Base-by-base conservation (phyloP, 1,139 yeast genomes). In the Candida smagusa region DNA sequence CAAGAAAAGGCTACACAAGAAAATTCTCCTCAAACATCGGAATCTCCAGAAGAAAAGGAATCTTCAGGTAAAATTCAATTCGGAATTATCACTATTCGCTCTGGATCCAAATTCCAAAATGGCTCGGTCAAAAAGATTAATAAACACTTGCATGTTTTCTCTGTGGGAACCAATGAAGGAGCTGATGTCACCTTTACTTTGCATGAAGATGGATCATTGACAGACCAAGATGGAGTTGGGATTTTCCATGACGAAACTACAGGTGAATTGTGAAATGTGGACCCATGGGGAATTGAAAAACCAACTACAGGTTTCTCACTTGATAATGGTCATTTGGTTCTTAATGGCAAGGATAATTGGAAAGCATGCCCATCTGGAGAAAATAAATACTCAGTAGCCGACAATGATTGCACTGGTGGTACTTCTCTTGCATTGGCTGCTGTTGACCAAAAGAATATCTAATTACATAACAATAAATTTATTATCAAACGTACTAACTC, bases 81-180 rank as follows among this genome's bases (percentile, higher is more conserved):
- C 33, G 52, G 53, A 12, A 38, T 54, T 12, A 38, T 56, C 21
- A 46, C 55, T 31, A 50, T 50, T 31, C 51, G 45, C 35, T 53
- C 59, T 5, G 61, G 62, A 6, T 34, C 55, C 9, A 40, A 46
- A 19, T 50, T 57, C 45, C 57, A 58, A 34, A 40, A 54, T 43
- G 37, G 43, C 9, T 39, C 55, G 2, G 56, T 59, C 46, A 57
- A 52, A 43, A 58, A 58, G 48, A 65, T 58, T 11, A 47, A 44
- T 6, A 42, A 54, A 4, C 65, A 61, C 49, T 55, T 56, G 6
- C 64, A 59, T 30, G 65, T 59, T 6, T 61, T 61, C 45, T 46
- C 59, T 11, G 65, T 62, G 26, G 67, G 65, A 13, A 66, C 65
- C 3, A 29, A 41, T 29, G 59, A 56, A 21, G 68, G 67, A 12